Evolutionary conservation across 2,329 filamentous ascomycete genomes (phyloP).

Genomic region (Pseudocercospora eumusae): DNA sequence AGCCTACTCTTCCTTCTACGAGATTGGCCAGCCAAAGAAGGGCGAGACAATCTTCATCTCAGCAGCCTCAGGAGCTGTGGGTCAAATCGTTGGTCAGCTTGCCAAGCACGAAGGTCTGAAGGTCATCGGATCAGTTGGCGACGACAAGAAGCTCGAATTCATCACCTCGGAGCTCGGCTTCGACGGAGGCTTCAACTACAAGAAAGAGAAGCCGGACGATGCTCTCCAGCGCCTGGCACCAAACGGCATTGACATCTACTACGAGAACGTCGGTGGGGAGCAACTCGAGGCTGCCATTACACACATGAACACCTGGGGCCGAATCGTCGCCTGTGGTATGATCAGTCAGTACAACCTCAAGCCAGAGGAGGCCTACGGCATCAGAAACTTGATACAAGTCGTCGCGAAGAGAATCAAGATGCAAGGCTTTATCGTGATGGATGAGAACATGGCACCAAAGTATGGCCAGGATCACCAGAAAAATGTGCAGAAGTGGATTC

Average conservation of each 20-base stretch:
- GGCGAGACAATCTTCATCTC: constrained; percentile 82
- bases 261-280: constrained; percentile 72
- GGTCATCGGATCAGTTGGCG: constrained; percentile 78
- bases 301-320: constrained; percentile 64
- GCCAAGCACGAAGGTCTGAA: constrained; percentile 77
- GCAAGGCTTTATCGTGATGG: constrained; percentile 71
- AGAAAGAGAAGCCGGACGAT: constrained; percentile 70
- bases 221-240: constrained; percentile 72
- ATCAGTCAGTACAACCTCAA: constrained; percentile 75
- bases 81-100: constrained; percentile 79
- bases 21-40: constrained; percentile 72
- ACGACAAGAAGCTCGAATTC: constrained; percentile 76
- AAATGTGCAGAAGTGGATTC: constrained; percentile 73
- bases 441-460: constrained; percentile 65
- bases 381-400: constrained; percentile 66
- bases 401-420: constrained; percentile 70
- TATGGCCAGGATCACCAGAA: constrained; percentile 72
- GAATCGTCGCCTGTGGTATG: constrained; percentile 66
- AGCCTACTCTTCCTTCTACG: constrained; percentile 72
- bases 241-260: constrained; percentile 79
- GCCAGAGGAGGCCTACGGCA: constrained; percentile 60
- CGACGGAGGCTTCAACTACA: constrained; percentile 82
- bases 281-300: constrained; percentile 68
- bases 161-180: constrained; percentile 70
- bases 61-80: constrained; percentile 77